phyloP scores from a whole-genome alignment of 805 yeast species.

The Yarrowia sp. region DNA sequence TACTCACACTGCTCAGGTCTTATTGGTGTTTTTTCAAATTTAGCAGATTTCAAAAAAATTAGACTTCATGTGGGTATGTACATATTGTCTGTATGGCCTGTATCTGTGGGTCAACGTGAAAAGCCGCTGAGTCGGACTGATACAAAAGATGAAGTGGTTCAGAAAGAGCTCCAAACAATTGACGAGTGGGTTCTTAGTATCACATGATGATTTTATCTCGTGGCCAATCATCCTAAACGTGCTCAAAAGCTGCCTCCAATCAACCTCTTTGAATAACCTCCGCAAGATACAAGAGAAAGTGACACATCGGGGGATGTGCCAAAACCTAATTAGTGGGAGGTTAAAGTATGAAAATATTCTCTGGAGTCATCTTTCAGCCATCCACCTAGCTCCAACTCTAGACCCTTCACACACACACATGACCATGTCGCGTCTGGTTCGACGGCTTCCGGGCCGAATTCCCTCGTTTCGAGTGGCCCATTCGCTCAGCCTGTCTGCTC shows the following conservation, averaged over 20 bases:
- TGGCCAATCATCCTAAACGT: too few relatives aligned
- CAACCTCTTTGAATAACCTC: neutral
- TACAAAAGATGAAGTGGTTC: neutral
- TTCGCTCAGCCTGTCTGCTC: conserved; percentile 33
- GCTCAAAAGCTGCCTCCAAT: neutral
- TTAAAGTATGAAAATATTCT: conserved; percentile 31
- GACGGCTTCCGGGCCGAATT: conserved; percentile 27
- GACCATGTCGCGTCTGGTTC: conserved; percentile 39
- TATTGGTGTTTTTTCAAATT: too few relatives aligned
- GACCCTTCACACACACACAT: neutral
- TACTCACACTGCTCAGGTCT: too few relatives aligned
- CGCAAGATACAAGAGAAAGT: conserved; percentile 11
- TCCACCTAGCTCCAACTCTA: conserved; percentile 2
- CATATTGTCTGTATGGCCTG: conserved; percentile 5
- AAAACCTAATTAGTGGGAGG: conserved; percentile 24
- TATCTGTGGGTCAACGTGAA: neutral
- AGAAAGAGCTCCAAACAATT: neutral
- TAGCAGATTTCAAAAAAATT: conserved; percentile 6
- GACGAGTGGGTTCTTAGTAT: too few relatives aligned
- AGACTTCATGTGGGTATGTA: conserved; percentile 1
- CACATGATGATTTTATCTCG: neutral
- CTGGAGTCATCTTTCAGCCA: conserved; percentile 22
- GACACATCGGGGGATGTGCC: conserved; percentile 33
- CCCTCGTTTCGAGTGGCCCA: conserved; percentile 32
- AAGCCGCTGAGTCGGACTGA: conserved; percentile 6